Percentiles rank a stretch among this genome's conserved stretches.
Conservation (phyloP, 257 asterid species). For the Leonotis leonurus region DNA sequence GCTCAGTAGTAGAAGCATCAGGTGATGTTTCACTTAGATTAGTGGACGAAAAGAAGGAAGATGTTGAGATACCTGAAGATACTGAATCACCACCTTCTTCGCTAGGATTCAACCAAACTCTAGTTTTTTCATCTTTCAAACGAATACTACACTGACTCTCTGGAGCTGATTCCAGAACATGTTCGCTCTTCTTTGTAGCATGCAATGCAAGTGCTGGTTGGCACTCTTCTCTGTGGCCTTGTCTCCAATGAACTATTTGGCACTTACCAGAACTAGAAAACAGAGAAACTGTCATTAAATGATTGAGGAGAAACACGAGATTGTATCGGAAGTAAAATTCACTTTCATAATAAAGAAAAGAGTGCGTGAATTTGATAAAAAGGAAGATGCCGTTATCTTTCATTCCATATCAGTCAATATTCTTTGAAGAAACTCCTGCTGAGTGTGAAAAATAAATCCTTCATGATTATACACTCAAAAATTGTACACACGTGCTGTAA, state of each 20-base stretch:
- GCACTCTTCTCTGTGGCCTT: slow-evolving; percentile 84
- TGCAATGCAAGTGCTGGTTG: slow-evolving; percentile 30
- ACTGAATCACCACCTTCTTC: slow-evolving; percentile 22
- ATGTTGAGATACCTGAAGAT: slow-evolving; percentile 25
- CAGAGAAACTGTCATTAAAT: slow-evolving; percentile 12
- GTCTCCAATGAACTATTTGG: slow-evolving; percentile 96
- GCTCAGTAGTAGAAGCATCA: slow-evolving; percentile 31
- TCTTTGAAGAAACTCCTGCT: not conserved
- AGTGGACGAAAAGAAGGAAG: slow-evolving; percentile 25
- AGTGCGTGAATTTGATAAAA: slow-evolving; percentile 1
- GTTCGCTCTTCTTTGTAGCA: slow-evolving; percentile 25
- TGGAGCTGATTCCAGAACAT: slow-evolving; percentile 17
- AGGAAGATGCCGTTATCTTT: slow-evolving; percentile 8
- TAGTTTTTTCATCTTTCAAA: slow-evolving; percentile 24
- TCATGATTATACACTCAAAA: slow-evolving; percentile 4
- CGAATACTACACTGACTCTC: slow-evolving; percentile 16
- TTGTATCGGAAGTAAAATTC: not conserved
- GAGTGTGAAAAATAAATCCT: not conserved
- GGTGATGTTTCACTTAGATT: slow-evolving; percentile 24
- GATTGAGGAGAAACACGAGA: not conserved
- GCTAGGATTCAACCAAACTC: slow-evolving; percentile 3
- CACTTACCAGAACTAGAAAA: slow-evolving; percentile 84
- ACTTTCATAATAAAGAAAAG: not conserved
- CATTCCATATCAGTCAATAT: not conserved
- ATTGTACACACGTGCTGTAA: not conserved